These are phyloP conservation scores for Boletus chippewaensis DNA, from an alignment of 1,284 basidiomycete species.

Conservation along the genomic window DNA sequence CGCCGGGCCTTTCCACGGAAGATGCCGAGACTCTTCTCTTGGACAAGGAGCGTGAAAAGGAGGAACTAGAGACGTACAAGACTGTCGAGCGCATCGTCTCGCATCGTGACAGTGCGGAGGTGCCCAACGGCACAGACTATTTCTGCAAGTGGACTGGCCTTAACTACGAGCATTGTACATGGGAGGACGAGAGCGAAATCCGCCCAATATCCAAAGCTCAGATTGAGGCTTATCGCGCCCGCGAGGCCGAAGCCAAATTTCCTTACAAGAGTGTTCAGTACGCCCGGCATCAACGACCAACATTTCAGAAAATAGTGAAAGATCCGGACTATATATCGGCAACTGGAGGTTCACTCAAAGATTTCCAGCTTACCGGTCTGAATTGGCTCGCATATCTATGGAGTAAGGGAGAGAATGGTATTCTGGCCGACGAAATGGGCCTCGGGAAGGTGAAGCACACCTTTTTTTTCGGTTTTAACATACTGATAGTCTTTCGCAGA, in stretches of 20 bases:
- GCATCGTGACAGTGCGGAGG: slow-evolving; percentile 64
- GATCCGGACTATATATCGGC: slow-evolving; percentile 83
- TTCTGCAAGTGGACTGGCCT: slow-evolving; percentile 98
- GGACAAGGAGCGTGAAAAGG: slow-evolving; percentile 84
- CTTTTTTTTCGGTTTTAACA: background rate
- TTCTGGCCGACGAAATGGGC: slow-evolving; percentile 99
- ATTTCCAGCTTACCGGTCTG: slow-evolving; percentile 96
- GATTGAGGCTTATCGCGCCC: slow-evolving; percentile 75
- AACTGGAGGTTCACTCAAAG: slow-evolving; percentile 86
- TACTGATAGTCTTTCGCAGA: slow-evolving; percentile 39
- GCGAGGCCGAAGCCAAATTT: slow-evolving; percentile 76
- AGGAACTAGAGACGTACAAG: slow-evolving; percentile 88
- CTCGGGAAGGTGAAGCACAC: slow-evolving; percentile 73
- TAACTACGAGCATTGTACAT: slow-evolving; percentile 93
- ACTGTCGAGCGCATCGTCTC: slow-evolving; percentile 89
- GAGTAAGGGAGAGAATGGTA: slow-evolving; percentile 93
- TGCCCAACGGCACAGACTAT: slow-evolving; percentile 68
- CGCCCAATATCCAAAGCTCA: slow-evolving; percentile 66
- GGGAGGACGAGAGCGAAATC: slow-evolving; percentile 85
- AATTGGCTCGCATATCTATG: slow-evolving; percentile 98
- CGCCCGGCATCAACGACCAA: slow-evolving; percentile 64
- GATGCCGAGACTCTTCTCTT: slow-evolving; percentile 86
- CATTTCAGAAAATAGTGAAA: slow-evolving; percentile 81
- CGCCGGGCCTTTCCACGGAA: slow-evolving; percentile 73
- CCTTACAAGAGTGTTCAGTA: slow-evolving; percentile 83